Conservation (phyloP, 2,329 filamentous ascomycete genomes). For the Magnaporthiopsis rhizophila region DNA sequence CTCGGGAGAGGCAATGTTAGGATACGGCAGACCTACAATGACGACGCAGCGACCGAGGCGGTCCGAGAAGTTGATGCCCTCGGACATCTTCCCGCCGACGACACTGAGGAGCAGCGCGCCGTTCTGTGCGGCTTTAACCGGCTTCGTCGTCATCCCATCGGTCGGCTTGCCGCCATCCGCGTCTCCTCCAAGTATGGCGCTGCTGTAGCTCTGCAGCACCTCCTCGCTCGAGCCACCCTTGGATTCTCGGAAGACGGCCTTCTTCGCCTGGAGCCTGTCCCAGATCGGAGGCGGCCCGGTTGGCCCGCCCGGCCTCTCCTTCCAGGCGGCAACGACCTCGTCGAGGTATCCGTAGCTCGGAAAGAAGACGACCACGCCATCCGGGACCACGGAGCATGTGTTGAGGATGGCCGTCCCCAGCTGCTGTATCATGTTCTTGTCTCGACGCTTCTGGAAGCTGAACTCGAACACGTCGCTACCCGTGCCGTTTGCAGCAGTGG, state of each 20-base stretch:
- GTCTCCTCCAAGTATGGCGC: slow-evolving; percentile 49
- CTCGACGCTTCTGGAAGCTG: slow-evolving; percentile 69
- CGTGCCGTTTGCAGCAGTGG: slow-evolving; percentile 9
- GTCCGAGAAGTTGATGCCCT: slow-evolving; percentile 98
- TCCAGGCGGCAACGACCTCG: slow-evolving; percentile 59
- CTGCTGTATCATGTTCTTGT: slow-evolving; percentile 61
- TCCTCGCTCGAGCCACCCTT: slow-evolving; percentile 55
- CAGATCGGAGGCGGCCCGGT: slow-evolving; percentile 36
- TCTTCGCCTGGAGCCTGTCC: slow-evolving; percentile 49
- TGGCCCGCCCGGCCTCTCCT: slow-evolving; percentile 25
- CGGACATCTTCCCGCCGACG: slow-evolving; percentile 88
- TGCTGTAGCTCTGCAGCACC: slow-evolving; percentile 64
- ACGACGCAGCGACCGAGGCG: slow-evolving; percentile 79
- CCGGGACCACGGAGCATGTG: slow-evolving; percentile 66
- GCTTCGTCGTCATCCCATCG: slow-evolving; percentile 6
- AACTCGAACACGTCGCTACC: slow-evolving; percentile 64
- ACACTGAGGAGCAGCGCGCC: slow-evolving; percentile 84
- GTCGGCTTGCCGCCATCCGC: not conserved
- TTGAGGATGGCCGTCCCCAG: slow-evolving; percentile 67
- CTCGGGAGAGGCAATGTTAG: slow-evolving; percentile 80
- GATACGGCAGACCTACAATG: slow-evolving; percentile 88
- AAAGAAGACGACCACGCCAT: slow-evolving; percentile 91
- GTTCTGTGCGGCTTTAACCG: slow-evolving; percentile 20
- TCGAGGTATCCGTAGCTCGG: slow-evolving; percentile 90
- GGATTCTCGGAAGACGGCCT: slow-evolving; percentile 53